Evolutionary conservation across 2,329 filamentous ascomycete species (phyloP).

Genomic region (Penicillium sp.): DNA sequence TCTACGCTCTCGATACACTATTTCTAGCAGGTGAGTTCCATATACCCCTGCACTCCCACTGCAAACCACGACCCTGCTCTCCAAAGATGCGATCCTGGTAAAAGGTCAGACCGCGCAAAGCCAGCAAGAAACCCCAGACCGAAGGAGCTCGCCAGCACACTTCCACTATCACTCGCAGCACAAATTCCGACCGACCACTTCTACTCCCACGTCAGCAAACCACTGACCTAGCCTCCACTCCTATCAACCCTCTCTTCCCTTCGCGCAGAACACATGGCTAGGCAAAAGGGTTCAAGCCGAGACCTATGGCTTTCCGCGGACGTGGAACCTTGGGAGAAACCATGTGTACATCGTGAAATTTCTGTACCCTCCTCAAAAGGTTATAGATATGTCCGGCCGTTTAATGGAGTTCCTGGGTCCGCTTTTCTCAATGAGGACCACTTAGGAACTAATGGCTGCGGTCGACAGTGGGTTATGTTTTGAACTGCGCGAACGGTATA

Average conservation of each 20-base stretch:
- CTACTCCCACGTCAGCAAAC: background rate
- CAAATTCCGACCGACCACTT: constrained; percentile 9
- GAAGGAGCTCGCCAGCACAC: constrained; percentile 24
- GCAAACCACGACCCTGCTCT: constrained; percentile 17
- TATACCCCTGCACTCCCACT: background rate
- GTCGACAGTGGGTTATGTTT: constrained; percentile 29
- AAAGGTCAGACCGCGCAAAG: constrained; percentile 44
- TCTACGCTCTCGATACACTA: background rate
- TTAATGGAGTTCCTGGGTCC: constrained; percentile 41
- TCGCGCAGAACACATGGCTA: constrained; percentile 27
- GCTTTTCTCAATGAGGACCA: constrained; percentile 42
- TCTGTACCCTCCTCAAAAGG: background rate
- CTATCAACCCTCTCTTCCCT: background rate
- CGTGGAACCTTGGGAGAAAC: constrained; percentile 24
- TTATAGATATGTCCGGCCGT: constrained; percentile 22
- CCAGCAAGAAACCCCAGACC: constrained; percentile 10
- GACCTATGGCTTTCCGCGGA: constrained; percentile 18
- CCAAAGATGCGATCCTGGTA: constrained; percentile 47
- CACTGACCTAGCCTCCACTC: background rate
- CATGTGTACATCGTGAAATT: constrained; percentile 20
- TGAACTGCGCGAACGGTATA: constrained; percentile 5
- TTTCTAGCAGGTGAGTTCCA: constrained; percentile 5
- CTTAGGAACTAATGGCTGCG: constrained; percentile 45
- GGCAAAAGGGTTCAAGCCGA: constrained; percentile 26
- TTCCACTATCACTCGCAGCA: background rate